A percentile compares a stretch with the other conserved stretches of the same genome.
Conservation (phyloP, 805 yeast species). For the Spathaspora boniae region DNA sequence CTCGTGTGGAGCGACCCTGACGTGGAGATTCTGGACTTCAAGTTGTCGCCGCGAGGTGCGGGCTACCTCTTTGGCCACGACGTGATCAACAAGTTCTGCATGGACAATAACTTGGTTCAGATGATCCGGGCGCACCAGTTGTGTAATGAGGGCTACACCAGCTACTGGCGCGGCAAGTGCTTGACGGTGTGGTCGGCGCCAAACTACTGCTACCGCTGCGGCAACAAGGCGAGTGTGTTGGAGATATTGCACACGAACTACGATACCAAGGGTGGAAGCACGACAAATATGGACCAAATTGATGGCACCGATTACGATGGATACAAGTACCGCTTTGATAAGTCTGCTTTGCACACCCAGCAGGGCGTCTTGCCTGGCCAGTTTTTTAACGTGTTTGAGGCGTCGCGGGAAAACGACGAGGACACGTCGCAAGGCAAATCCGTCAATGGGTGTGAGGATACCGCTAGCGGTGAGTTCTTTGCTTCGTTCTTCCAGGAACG, state of each 20-base stretch:
- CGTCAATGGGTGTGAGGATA: slow-evolving; percentile 29
- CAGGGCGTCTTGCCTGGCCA: slow-evolving; percentile 46
- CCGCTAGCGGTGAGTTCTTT: slow-evolving; percentile 18
- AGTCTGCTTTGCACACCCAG: slow-evolving; percentile 5
- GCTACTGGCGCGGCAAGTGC: slow-evolving; percentile 84
- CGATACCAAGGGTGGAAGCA: slow-evolving; percentile 14
- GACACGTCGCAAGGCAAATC: slow-evolving; percentile 43
- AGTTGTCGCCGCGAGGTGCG: slow-evolving; percentile 93
- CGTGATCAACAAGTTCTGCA: slow-evolving; percentile 82
- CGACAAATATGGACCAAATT: slow-evolving; percentile 3
- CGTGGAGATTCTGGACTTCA: slow-evolving; percentile 71
- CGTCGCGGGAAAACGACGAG: slow-evolving; percentile 88
- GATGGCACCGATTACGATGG: slow-evolving; percentile 3
- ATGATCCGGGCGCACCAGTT: slow-evolving; percentile 93
- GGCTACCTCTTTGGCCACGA: slow-evolving; percentile 94
- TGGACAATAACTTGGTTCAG: slow-evolving; percentile 72
- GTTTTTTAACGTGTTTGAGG: slow-evolving; percentile 91
- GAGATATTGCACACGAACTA: slow-evolving; percentile 63
- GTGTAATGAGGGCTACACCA: slow-evolving; percentile 94
- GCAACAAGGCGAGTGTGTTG: slow-evolving; percentile 94
- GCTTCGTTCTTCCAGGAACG: slow-evolving; percentile 20
- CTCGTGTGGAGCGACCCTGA: slow-evolving; percentile 99
- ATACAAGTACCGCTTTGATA: slow-evolving; percentile 7
- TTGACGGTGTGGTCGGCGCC: slow-evolving; percentile 99
- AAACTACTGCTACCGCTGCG: slow-evolving; percentile 94